A percentile compares a stretch with the other conserved stretches of the same genome.
These are phyloP conservation scores for Paramecium octaurelia DNA, from an alignment of 73 alveolate genomes.

Conservation along the genomic window DNA sequence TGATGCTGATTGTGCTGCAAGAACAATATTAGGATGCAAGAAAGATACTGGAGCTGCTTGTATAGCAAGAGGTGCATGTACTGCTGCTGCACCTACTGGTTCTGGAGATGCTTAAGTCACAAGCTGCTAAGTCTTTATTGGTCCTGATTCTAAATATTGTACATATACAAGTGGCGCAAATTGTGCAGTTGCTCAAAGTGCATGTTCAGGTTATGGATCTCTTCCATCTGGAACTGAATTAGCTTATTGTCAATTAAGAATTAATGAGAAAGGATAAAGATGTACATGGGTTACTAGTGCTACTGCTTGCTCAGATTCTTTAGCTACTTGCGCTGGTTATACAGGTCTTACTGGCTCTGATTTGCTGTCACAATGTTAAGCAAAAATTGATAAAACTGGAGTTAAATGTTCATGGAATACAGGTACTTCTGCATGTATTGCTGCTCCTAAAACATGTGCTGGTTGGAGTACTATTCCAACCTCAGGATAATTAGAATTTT, in stretches of 20 bases:
- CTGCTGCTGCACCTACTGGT: neutral
- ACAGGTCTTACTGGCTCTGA: neutral
- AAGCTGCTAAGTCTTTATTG: neutral
- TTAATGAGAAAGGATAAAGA: neutral
- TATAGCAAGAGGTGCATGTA: neutral
- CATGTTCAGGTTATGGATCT: neutral
- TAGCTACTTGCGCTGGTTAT: neutral
- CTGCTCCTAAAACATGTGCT: constrained; percentile 2
- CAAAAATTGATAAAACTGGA: neutral
- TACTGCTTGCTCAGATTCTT: neutral
- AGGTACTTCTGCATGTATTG: neutral
- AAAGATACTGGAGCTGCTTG: neutral
- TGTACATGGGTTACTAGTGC: neutral
- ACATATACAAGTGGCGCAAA: neutral
- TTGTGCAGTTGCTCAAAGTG: neutral
- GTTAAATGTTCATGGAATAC: neutral
- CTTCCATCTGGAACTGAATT: neutral
- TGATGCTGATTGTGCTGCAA: neutral
- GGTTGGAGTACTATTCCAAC: neutral
- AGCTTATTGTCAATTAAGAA: neutral
- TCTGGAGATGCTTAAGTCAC: neutral
- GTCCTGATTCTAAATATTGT: neutral
- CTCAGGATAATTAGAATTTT: neutral
- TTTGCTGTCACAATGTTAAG: neutral
- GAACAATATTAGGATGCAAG: neutral